phyloP scores from a whole-genome alignment of 2,329 filamentous ascomycete species.

The Onygena corvina region DNA sequence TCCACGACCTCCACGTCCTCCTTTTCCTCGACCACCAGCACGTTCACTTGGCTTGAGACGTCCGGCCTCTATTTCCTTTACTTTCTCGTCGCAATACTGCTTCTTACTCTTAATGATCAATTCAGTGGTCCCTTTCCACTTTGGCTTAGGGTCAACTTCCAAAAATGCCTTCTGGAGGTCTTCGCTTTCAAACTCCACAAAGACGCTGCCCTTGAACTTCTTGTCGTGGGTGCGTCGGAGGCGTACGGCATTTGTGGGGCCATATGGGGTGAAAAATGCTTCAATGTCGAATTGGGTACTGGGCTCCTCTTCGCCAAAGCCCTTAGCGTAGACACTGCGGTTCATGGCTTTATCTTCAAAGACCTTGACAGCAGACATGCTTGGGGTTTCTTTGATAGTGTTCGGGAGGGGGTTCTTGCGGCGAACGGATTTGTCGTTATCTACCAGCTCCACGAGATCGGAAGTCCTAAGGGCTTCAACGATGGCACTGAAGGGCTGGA shows the following conservation, averaged over 20 bases:
- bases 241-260: conserved; percentile 68
- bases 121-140: conserved; percentile 62
- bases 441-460: conserved; percentile 57
- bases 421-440: conserved; percentile 59
- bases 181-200: conserved; percentile 77
- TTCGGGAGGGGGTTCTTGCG: conserved; percentile 60
- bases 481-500: conserved; percentile 75
- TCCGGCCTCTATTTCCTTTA: conserved; percentile 57
- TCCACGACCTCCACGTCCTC: conserved; percentile 23
- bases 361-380: conserved; percentile 41
- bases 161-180: conserved; percentile 73
- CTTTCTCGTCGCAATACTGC: conserved; percentile 72
- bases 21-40: conserved; percentile 35
- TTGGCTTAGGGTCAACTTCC: conserved; percentile 63
- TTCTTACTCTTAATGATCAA: conserved; percentile 78
- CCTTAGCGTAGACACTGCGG: conserved; percentile 80
- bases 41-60: conserved; percentile 50
- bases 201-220: conserved; percentile 90
- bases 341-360: conserved; percentile 56
- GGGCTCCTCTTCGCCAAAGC: conserved; percentile 73
- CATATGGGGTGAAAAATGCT: conserved; percentile 73
- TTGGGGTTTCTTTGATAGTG: conserved; percentile 43
- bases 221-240: conserved; percentile 64
- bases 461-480: conserved; percentile 73
- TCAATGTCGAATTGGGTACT: conserved; percentile 89